Percentiles rank a stretch among this genome's conserved stretches.
Evolutionary conservation across 108 stramenopile species (phyloP).

Genomic region (Pelagomonas calceolata): DNA sequence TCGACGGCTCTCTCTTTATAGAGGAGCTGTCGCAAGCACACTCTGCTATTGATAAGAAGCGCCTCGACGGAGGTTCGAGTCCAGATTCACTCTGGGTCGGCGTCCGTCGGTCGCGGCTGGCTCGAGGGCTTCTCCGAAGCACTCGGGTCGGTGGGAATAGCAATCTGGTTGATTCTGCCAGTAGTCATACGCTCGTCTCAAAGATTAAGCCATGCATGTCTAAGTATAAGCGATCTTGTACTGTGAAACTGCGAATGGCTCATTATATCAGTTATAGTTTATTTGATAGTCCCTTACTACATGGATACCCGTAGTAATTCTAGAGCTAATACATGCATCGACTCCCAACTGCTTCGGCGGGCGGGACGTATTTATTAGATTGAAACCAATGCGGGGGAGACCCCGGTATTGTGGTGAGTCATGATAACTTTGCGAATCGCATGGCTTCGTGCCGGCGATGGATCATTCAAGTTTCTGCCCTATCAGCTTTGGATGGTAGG

Average conservation of each 20-base stretch:
- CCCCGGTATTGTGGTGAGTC: constrained; percentile 73
- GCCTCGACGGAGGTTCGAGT: no score
- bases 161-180: constrained; percentile 66
- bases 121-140: background rate
- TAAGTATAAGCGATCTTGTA: constrained; percentile 53
- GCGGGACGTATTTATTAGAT: constrained; percentile 90
- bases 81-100: background rate
- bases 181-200: constrained; percentile 64
- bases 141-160: constrained; percentile 17
- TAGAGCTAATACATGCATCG: constrained; percentile 93
- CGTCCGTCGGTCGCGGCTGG: background rate
- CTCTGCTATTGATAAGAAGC: no score
- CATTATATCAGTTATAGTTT: constrained; percentile 99
- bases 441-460: constrained; percentile 52
- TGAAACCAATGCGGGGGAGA: constrained; percentile 73
- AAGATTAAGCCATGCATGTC: constrained; percentile 65
- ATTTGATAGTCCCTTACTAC: constrained; percentile 96
- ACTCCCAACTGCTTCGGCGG: constrained; percentile 56
- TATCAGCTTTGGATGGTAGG: constrained; percentile 94
- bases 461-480: constrained; percentile 93
- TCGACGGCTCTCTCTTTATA: no score
- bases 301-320: constrained; percentile 97
- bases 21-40: no score
- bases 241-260: constrained; percentile 72
- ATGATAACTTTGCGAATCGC: constrained; percentile 87